Percentiles rank a stretch among this genome's conserved stretches.
phyloP scores from a whole-genome alignment of 371 early-diverging fungal species.

The Zychaea mexicana region DNA sequence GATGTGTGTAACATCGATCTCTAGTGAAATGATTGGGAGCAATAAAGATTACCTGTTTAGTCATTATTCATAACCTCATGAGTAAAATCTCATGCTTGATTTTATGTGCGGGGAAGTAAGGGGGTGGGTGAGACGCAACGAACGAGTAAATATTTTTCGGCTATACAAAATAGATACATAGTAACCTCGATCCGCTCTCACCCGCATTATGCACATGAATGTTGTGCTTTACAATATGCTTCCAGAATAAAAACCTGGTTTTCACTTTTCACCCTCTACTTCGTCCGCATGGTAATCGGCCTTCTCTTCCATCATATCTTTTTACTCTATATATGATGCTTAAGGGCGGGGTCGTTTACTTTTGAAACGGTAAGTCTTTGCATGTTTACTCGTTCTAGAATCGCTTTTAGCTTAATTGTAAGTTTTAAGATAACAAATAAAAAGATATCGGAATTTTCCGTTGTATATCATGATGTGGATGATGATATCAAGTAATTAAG shows the following conservation, averaged over 20 bases:
- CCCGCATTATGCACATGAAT: constrained; percentile 2
- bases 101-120: too few relatives aligned
- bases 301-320: too few relatives aligned
- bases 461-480: neutral
- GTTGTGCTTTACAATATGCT: neutral
- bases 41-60: neutral
- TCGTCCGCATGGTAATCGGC: too few relatives aligned
- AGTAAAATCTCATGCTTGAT: neutral
- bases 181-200: constrained; percentile 1
- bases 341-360: too few relatives aligned
- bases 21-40: neutral
- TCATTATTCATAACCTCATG: neutral
- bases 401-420: too few relatives aligned
- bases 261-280: too few relatives aligned
- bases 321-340: too few relatives aligned
- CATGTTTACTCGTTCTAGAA: too few relatives aligned
- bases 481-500: neutral
- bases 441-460: neutral
- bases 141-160: neutral
- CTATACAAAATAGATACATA: neutral
- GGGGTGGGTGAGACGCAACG: neutral
- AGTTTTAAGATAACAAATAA: neutral
- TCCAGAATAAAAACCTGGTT: neutral
- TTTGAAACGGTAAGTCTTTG: too few relatives aligned
- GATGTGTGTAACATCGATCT: constrained; percentile 4